phyloP scores from a whole-genome alignment of 441 rosid species.

The Arabidopsis lyrata region DNA sequence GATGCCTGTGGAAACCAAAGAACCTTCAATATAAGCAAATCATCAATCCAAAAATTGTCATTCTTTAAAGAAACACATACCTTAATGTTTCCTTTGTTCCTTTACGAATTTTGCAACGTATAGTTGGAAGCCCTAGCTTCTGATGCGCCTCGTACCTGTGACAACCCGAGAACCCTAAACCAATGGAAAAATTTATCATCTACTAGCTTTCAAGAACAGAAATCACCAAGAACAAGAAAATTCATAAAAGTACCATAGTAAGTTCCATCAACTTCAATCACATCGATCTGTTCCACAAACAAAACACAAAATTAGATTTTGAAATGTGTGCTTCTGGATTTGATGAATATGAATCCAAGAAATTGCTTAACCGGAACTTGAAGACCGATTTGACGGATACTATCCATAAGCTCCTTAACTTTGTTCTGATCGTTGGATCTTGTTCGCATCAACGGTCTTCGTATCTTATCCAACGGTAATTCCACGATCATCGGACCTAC shows the following conservation, averaged over 20 bases:
- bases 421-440: slow-evolving; percentile 84
- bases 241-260: slow-evolving; percentile 66
- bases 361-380: slow-evolving; percentile 79
- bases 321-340: neutral
- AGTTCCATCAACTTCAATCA: slow-evolving; percentile 89
- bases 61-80: slow-evolving; percentile 37
- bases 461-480: slow-evolving; percentile 70
- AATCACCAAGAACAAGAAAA: neutral
- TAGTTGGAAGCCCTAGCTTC: slow-evolving; percentile 78
- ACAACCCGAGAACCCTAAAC: slow-evolving; percentile 89
- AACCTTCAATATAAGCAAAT: slow-evolving; percentile 12
- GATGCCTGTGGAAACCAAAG: slow-evolving; percentile 48
- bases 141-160: slow-evolving; percentile 93
- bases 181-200: neutral
- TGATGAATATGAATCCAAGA: neutral
- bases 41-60: neutral
- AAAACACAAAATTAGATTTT: neutral
- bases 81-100: slow-evolving; percentile 89
- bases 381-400: slow-evolving; percentile 83
- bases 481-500: slow-evolving; percentile 77
- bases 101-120: slow-evolving; percentile 85
- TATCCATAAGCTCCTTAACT: slow-evolving; percentile 86
- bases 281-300: slow-evolving; percentile 76
- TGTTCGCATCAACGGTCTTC: slow-evolving; percentile 80
- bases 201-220: neutral